Evolutionary conservation across 2,329 filamentous ascomycete species (phyloP), one percentile per base, ranked within the genome.

Genomic region (Exutisphaerella laricina): DNA sequence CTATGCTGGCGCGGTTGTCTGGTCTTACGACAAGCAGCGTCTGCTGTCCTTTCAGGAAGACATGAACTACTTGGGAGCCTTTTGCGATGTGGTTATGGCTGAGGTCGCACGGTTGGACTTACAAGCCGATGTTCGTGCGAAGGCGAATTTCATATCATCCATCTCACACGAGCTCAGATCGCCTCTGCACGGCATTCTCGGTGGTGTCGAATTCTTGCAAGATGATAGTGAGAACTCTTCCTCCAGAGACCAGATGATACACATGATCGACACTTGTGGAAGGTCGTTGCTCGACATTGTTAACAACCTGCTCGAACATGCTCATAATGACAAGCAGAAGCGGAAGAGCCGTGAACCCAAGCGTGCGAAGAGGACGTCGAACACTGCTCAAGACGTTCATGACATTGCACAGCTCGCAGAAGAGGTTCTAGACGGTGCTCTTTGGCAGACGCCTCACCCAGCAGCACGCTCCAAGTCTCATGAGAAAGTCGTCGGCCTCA

Each of bases 161-260:
- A 70, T 76, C 6, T 71, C 67, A 18, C 73, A 76, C 48, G 73
- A 77, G 48, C 59, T 77, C 5, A 62, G 71, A 4, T 68, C 57
- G 26, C 73, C 65, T 14, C 56, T 68, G 30, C 73, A 69, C 39
- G 71, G 68, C 22, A 69, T 70, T 28, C 60, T 71, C 7, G 72
- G 70, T 1, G 71, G 67, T n/a, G 28, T 32, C 13, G 38, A 40
- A 32, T 13, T 25, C n/a, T 13, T 40, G 26, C 38, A 31, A 25
- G 26, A 32, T 10, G 20, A 39, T n/a, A n/a, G 8, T n/a, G 20
- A n/a, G 12, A 18, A 26, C 13, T 2, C 17, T 21, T 16, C 16
- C 4, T 59, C 67, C 26, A 64, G 74, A 39, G 70, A 69, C 3
- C 69, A 65, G 34, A 64, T 74, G 43, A 59, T 71, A 0, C 64